Evolutionary conservation across 257 asterid species (phyloP), one percentile per base, ranked within the genome.

Genomic region (Schizonepeta tenuifolia): DNA sequence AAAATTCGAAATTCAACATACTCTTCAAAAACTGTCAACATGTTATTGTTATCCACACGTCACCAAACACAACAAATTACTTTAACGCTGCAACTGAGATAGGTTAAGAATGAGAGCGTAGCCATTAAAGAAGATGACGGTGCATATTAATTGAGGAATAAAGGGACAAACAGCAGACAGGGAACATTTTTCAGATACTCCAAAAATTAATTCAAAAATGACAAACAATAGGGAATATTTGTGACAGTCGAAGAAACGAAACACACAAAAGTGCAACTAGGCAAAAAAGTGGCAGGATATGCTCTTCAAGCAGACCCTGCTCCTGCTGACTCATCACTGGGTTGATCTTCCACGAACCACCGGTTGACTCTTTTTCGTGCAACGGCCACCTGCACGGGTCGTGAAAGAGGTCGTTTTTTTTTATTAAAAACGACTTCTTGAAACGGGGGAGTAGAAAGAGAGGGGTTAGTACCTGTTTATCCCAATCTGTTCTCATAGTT

Each of bases 401-500:
- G 49, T 43, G 15, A 11, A 20, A 44, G 31, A 33, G 4, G 49
- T 10, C 50, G 69, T 9, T 21, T 21, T 53, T 15, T 53, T 21
- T 2, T 41, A 9, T 2, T 41, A 9, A 12, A 43, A 43, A 10
- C 6, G 6, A 43, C 36, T 18, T 57, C 2, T n/a, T 41, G 43
- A 38, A 6, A n/a, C 9, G 1, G 0, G 15, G 67, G 66, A 22
- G 41, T 9, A 41, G 15, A 59, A 12, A 9, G 24, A 20, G 67
- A 21, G 24, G 14, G 21, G 33, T 49, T 14, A 0, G 1, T 74
- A 86, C 93, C 93, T 87, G 89, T 18, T 77, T 76, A 5, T 87
- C 89, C 96, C 96, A 89, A 46, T 89, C 90, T 9, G 88, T 89
- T 79, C 67, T 83, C 50, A 11, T 54, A 44, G 96, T 82, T 50